These are phyloP conservation scores for Hortaea sp. DNA, from an alignment of 2,329 filamentous ascomycete genomes.

Conservation along the genomic window DNA sequence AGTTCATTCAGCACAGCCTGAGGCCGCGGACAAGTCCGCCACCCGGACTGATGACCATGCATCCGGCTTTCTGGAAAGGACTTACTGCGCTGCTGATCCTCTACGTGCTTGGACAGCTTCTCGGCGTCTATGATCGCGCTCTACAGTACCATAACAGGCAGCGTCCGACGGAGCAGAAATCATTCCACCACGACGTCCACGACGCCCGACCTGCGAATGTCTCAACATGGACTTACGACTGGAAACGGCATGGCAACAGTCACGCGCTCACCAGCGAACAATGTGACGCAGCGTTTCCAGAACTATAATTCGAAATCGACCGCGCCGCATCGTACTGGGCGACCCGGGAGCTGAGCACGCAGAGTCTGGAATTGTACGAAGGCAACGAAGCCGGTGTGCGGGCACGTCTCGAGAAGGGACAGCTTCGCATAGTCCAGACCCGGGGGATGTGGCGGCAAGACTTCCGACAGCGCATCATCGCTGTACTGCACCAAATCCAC, in stretches of 20 bases:
- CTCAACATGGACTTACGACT: constrained; percentile 3
- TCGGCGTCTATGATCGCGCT: not conserved
- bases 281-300: constrained; percentile 23
- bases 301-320: constrained; percentile 23
- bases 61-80: constrained; percentile 10
- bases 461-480: constrained; percentile 10
- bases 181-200: not conserved
- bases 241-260: constrained; percentile 17
- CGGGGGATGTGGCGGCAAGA: constrained; percentile 1
- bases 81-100: constrained; percentile 10
- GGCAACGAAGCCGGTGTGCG: constrained; percentile 25
- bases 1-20: too few relatives aligned
- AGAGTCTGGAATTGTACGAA: constrained; percentile 18
- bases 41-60: not conserved
- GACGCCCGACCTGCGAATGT: not conserved
- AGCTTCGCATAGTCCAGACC: constrained; percentile 6
- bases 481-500: constrained; percentile 38
- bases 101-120: constrained; percentile 11
- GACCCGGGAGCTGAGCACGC: constrained; percentile 15
- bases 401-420: constrained; percentile 28
- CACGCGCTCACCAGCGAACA: constrained; percentile 20
- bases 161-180: not conserved
- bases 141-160: not conserved
- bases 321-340: constrained; percentile 18
- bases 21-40: too few relatives aligned